Percentiles rank a stretch among this genome's conserved stretches.
Evolutionary conservation across 768 basidiomycete species (phyloP).

Genomic region (Mycena maculata): DNA sequence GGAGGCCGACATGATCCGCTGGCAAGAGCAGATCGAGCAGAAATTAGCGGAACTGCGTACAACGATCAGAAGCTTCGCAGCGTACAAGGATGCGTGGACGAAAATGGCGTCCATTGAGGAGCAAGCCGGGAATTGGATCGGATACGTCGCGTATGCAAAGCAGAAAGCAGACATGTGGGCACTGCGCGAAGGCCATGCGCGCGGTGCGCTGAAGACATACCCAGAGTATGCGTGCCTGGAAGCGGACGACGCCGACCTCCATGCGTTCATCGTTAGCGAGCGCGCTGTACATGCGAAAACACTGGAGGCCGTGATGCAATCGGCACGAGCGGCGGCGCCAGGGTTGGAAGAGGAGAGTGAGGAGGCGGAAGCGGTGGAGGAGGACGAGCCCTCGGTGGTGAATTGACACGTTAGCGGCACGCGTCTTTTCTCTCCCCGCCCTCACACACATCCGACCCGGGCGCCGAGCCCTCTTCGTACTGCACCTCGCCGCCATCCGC

Average conservation of each 20-base stretch:
- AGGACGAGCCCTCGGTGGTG: too few relatives aligned
- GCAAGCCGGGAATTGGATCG: not conserved
- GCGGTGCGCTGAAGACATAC: not conserved
- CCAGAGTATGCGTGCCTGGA: not conserved
- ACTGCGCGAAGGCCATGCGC: not conserved
- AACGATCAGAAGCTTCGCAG: slow-evolving; percentile 4
- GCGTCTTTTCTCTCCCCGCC: too few relatives aligned
- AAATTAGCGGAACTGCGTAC: slow-evolving; percentile 15
- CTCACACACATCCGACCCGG: too few relatives aligned
- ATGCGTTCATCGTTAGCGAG: not conserved
- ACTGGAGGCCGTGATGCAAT: not conserved
- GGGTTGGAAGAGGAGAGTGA: too few relatives aligned
- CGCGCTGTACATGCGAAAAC: not conserved
- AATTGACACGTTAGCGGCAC: too few relatives aligned
- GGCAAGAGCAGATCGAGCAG: slow-evolving; percentile 2
- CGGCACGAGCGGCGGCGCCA: not conserved
- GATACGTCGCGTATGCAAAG: not conserved
- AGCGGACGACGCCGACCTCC: not conserved
- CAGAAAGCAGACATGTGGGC: not conserved
- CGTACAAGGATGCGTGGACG: not conserved
- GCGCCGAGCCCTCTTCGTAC: too few relatives aligned
- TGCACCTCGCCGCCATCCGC: too few relatives aligned
- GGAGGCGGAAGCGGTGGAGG: too few relatives aligned
- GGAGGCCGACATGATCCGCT: slow-evolving; percentile 11
- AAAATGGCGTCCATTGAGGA: not conserved